These are phyloP conservation scores for Fusarium duplospermum DNA, from an alignment of 2,329 filamentous ascomycete genomes.

Conservation along the genomic window DNA sequence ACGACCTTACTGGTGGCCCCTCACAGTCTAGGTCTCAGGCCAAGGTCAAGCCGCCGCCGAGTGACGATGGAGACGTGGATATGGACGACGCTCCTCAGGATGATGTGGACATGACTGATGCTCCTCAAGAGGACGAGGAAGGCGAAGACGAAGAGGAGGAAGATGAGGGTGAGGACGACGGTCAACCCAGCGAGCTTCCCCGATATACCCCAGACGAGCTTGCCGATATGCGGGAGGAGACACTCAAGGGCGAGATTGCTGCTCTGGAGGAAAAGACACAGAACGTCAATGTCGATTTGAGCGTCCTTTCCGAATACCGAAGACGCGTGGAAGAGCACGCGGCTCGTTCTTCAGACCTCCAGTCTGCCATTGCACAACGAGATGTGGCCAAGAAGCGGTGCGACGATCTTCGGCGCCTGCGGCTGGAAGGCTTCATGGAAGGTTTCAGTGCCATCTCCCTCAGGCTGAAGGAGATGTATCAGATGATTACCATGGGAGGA, in stretches of 20 bases:
- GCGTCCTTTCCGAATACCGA: slow-evolving; percentile 89
- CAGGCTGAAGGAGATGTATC: slow-evolving; percentile 98
- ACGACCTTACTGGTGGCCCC: slow-evolving; percentile 67
- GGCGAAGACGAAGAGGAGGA: slow-evolving; percentile 42
- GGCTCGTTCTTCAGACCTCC: slow-evolving; percentile 84
- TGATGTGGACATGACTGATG: slow-evolving; percentile 47
- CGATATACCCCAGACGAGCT: slow-evolving; percentile 80
- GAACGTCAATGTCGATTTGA: slow-evolving; percentile 87
- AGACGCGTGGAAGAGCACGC: slow-evolving; percentile 86
- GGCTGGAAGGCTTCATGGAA: slow-evolving; percentile 97
- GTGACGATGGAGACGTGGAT: slow-evolving; percentile 49
- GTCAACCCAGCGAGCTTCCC: slow-evolving; percentile 72
- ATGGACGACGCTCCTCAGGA: slow-evolving; percentile 46
- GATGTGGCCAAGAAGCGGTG: slow-evolving; percentile 92
- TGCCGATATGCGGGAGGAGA: slow-evolving; percentile 72
- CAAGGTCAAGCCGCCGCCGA: slow-evolving; percentile 37
- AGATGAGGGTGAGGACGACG: slow-evolving; percentile 39
- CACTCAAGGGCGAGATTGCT: slow-evolving; percentile 71
- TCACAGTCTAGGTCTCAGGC: slow-evolving; percentile 42
- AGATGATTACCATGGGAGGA: slow-evolving; percentile 99
- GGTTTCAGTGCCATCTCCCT: slow-evolving; percentile 95
- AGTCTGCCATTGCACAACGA: slow-evolving; percentile 79
- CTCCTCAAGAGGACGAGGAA: slow-evolving; percentile 46
- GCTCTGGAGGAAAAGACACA: slow-evolving; percentile 78
- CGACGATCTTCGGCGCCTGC: slow-evolving; percentile 89